Evolutionary conservation across 768 basidiomycete genomes (phyloP).

Genomic region (Brasilioporus rufonigricans): DNA sequence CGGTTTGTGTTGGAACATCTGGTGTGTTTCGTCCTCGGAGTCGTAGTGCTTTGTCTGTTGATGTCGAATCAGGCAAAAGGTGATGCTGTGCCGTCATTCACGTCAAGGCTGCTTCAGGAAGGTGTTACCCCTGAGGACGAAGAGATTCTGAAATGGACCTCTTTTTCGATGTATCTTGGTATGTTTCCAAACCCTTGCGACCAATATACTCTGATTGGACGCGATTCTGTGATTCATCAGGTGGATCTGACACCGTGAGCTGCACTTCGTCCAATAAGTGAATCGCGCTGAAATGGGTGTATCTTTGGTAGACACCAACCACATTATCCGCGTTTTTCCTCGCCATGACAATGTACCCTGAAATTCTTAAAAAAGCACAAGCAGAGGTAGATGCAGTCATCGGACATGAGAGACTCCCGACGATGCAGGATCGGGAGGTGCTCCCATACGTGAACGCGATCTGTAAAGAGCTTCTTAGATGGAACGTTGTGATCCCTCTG

Average conservation of each 20-base stretch:
- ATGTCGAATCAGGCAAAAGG: constrained; percentile 3
- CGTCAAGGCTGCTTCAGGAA: constrained; percentile 8
- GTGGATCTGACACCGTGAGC: too few relatives aligned
- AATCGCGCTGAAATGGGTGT: neutral
- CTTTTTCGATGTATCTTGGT: constrained; percentile 14
- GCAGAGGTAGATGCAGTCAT: constrained; percentile 10
- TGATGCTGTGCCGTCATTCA: constrained; percentile 10
- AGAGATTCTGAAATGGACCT: constrained; percentile 13
- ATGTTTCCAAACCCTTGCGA: neutral
- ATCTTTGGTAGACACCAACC: constrained; percentile 14
- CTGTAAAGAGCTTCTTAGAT: constrained; percentile 14
- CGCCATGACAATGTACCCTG: too few relatives aligned
- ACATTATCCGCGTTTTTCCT: constrained; percentile 17
- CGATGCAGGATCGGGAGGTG: constrained; percentile 2
- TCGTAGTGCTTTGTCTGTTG: neutral
- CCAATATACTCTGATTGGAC: neutral
- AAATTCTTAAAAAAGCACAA: constrained; percentile 8
- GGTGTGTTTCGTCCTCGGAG: neutral
- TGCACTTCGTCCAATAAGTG: constrained; percentile 15
- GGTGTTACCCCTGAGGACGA: too few relatives aligned
- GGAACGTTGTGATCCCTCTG: neutral
- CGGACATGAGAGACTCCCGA: constrained; percentile 8
- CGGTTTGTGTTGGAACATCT: too few relatives aligned
- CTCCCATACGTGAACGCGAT: constrained; percentile 18
- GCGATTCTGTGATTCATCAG: constrained; percentile 18